These are phyloP conservation scores for Pseudotsuga menziesii DNA, from an alignment of 75 land plant species.

Conservation along the genomic window DNA sequence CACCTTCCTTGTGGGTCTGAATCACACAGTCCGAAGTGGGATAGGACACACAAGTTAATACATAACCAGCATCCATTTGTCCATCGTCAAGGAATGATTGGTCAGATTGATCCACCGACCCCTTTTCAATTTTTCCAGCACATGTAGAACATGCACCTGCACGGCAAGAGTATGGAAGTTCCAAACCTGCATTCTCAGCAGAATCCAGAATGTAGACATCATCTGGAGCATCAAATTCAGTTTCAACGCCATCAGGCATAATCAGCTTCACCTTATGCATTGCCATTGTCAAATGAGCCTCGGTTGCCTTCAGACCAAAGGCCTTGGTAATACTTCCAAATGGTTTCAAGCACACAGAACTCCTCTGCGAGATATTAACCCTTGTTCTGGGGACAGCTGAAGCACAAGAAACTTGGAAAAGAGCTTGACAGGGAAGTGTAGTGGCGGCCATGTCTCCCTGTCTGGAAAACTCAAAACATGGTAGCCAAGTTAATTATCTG, in stretches of 20 bases:
- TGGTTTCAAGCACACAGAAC: not conserved
- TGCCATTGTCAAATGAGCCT: conserved; percentile 13
- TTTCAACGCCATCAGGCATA: conserved; percentile 11
- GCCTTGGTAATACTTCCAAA: not conserved
- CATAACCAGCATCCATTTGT: conserved; percentile 21
- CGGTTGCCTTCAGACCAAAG: not conserved
- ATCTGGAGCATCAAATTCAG: conserved; percentile 13
- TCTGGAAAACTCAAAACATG: no score
- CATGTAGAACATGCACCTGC: conserved; percentile 46
- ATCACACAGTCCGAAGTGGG: conserved; percentile 31
- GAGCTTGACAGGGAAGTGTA: no score
- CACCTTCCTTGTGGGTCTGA: conserved; percentile 31
- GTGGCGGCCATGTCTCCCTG: no score
- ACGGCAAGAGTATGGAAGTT: conserved; percentile 42
- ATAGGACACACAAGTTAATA: conserved; percentile 34
- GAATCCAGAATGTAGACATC: conserved; percentile 34
- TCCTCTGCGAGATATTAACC: not conserved
- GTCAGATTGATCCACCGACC: conserved; percentile 40
- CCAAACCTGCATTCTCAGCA: conserved; percentile 30
- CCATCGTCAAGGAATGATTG: conserved; percentile 29
- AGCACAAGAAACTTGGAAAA: not conserved
- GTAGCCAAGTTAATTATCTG: no score
- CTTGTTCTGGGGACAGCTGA: not conserved
- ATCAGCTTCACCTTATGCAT: conserved; percentile 33
- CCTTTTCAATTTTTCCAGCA: conserved; percentile 23